Base-by-base conservation (phyloP, 2,329 filamentous ascomycete genomes). In the Talaromyces pinophilus region DNA sequence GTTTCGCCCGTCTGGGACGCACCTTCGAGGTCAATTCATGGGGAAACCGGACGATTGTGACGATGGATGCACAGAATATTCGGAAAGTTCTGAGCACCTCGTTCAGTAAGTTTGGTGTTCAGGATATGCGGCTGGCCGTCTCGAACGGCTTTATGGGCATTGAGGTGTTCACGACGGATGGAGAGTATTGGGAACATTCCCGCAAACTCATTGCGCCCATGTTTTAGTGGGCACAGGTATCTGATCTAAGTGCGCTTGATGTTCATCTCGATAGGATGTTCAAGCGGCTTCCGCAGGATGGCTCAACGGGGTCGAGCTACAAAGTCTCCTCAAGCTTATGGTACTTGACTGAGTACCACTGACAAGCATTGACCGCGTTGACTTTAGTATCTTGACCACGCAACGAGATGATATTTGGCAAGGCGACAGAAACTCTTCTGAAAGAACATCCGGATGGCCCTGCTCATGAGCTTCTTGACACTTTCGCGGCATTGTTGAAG, bases 151-250 rank as follows among this genome's bases (percentile, higher is more conserved):
- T 81, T 46, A 70, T 81, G 4, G 80, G 79, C 0, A 76, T 77
- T 79, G 82, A 83, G 7, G 87, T 88, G 67, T 78, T 78, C 77
- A 90, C 89, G 0, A 92, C 91, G 0, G 93, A 97, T 76, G 90
- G 90, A 2, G 82, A 87, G 5, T 80, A 85, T 48, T 97, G 93
- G 93, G 50, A 22, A 13, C 11, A 5, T 40, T 64, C 62, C 17
- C 28, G 62, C 2, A 64, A 64, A 48, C 6, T 59, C 28, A 57
- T 64, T 40, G 11, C 15, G 13, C 62, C 62, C 7, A 46, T 48
- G 19, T 63, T 63, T 6, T 59, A 38, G 25, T 19, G 13, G 2
- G n/a, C 35, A 1, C 62, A 57, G n/a, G 38, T 63, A 15, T 55
- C 62, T 13, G 62, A 63, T 10, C 17, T 63, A 8, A 33, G 35